A percentile compares a stretch with the other conserved stretches of the same genome.
Conservation (phyloP, 78 protist genomes). For the Polysphondylium violaceum region DNA sequence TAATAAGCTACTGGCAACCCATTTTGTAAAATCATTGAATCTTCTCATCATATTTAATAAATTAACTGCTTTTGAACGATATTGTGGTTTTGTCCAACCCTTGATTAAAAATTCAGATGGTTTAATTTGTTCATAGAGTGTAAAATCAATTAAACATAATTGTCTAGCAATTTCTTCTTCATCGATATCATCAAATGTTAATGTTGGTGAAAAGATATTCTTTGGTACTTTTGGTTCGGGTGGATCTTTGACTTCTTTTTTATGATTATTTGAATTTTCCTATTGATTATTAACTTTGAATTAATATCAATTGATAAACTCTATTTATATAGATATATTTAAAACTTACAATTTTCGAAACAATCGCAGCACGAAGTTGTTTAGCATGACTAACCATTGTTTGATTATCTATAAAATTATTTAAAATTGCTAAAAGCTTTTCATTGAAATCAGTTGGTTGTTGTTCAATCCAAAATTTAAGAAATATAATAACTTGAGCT, state of each 20-base stretch:
- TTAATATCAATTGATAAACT: neutral
- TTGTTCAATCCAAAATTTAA: conserved; percentile 59
- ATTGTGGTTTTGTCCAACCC: conserved; percentile 82
- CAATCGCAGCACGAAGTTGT: conserved; percentile 14
- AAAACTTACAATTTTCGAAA: conserved; percentile 11
- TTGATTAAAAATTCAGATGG: conserved; percentile 81
- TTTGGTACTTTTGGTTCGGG: conserved; percentile 87
- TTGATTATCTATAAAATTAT: conserved; percentile 74
- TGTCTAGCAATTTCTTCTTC: conserved; percentile 87
- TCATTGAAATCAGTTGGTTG: conserved; percentile 74
- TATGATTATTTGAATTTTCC: conserved; percentile 6
- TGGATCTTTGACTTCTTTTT: conserved; percentile 27
- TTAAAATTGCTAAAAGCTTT: conserved; percentile 50
- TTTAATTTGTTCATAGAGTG: conserved; percentile 68
- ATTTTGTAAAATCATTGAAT: conserved; percentile 83
- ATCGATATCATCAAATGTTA: conserved; percentile 80
- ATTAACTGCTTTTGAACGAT: conserved; percentile 58
- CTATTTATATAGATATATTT: neutral
- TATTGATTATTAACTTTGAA: neutral
- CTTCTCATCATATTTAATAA: conserved; percentile 64
- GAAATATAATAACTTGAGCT: conserved; percentile 29
- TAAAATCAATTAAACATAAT: conserved; percentile 78
- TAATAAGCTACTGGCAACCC: conserved; percentile 78
- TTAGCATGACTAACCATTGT: conserved; percentile 29
- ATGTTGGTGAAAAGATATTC: conserved; percentile 77